Conservation (phyloP, 352 stramenopile genomes). For the Globisporangium recalcitrans region DNA sequence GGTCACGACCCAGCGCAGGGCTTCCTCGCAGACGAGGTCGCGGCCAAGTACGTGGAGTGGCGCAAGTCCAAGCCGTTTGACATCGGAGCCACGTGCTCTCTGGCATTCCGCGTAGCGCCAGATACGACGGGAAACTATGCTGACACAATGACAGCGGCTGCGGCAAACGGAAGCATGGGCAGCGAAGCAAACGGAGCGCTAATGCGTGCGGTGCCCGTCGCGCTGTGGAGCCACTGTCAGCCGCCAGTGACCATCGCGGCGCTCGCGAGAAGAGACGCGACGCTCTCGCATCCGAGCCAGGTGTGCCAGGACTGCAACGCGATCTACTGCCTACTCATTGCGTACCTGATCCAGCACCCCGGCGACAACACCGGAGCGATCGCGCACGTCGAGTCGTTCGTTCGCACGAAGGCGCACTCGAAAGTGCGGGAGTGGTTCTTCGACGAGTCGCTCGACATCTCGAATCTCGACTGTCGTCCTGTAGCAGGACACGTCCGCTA, state of each 20-base stretch:
- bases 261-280: conserved; percentile 32
- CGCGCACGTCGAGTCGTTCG: conserved; percentile 28
- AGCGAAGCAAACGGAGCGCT: conserved; percentile 55
- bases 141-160: not conserved
- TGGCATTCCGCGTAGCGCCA: conserved; percentile 27
- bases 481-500: conserved; percentile 42
- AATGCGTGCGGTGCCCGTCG: conserved; percentile 45
- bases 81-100: conserved; percentile 47
- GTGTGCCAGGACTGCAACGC: conserved; percentile 60
- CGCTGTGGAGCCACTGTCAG: conserved; percentile 30
- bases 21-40: conserved; percentile 37
- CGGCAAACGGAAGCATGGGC: conserved; percentile 12
- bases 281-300: conserved; percentile 42
- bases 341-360: conserved; percentile 35
- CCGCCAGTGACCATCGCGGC: conserved; percentile 24
- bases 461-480: conserved; percentile 25
- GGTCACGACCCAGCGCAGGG: conserved; percentile 20
- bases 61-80: conserved; percentile 35
- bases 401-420: conserved; percentile 23
- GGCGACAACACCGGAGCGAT: conserved; percentile 34
- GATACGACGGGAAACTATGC: conserved; percentile 18
- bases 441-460: conserved; percentile 36
- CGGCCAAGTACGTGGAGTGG: conserved; percentile 34
- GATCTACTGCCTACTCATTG: conserved; percentile 48
- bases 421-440: conserved; percentile 39